Conservation (phyloP, 805 yeast species). For the Hanseniaspora jakobsenii region DNA sequence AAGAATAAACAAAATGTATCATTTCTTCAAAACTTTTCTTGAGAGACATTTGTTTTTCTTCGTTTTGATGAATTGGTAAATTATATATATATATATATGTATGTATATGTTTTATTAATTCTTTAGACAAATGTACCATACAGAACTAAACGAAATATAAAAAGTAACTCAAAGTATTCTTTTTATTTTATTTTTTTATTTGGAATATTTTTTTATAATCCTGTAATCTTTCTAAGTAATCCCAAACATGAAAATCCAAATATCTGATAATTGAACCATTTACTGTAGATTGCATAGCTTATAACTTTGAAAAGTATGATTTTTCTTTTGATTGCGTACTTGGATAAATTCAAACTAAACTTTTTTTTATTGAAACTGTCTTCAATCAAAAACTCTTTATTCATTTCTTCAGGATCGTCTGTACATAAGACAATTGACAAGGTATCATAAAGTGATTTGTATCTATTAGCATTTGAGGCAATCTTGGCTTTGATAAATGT, state of each 20-base stretch:
- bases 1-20: no score
- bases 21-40: no score
- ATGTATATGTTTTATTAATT: no score
- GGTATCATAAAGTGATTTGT: not conserved
- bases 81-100: no score
- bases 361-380: conserved; percentile 1
- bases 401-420: conserved; percentile 12
- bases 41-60: no score
- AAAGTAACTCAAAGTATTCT: no score
- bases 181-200: no score
- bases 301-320: not conserved
- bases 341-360: not conserved
- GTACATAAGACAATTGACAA: conserved; percentile 13
- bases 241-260: not conserved
- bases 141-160: no score
- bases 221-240: conserved; percentile 1
- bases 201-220: no score
- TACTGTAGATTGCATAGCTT: conserved; percentile 8
- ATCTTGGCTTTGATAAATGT: not conserved
- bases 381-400: not conserved
- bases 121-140: no score
- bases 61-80: no score
- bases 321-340: not conserved
- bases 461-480: not conserved
- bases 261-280: conserved; percentile 8